phyloP scores from a whole-genome alignment of 768 basidiomycete species.

The Xanthoconium purpureum region DNA sequence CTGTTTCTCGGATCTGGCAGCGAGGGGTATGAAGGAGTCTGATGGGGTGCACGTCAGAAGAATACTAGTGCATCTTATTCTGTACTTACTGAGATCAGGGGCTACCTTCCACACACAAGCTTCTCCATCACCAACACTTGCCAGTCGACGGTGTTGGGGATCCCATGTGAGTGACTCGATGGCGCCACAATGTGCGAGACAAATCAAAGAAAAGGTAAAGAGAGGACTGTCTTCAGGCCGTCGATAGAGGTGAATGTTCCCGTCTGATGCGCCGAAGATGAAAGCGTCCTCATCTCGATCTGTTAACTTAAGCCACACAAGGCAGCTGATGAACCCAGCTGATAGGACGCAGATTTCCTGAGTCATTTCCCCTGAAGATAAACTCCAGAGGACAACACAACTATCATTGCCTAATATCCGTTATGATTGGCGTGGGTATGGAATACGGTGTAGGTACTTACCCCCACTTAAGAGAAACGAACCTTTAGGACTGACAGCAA shows the following conservation, averaged over 20 bases:
- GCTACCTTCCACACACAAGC: neutral
- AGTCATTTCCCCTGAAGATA: neutral
- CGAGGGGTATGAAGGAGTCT: neutral
- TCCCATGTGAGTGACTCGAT: constrained; percentile 1
- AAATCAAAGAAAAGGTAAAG: neutral
- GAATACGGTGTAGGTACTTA: neutral
- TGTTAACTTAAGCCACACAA: neutral
- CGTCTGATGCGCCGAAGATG: neutral
- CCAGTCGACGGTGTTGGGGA: neutral
- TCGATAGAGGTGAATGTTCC: constrained; percentile 1
- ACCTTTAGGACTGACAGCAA: neutral
- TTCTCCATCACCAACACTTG: neutral
- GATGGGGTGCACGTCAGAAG: no score
- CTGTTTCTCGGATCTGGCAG: neutral
- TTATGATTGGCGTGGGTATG: no score
- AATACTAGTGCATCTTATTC: no score
- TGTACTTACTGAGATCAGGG: neutral
- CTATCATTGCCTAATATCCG: constrained; percentile 4
- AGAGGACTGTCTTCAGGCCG: neutral
- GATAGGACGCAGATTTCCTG: neutral
- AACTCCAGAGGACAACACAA: neutral
- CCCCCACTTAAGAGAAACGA: neutral
- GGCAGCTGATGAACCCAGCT: neutral
- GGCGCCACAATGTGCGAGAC: neutral
- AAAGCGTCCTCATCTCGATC: neutral